phyloP scores from a whole-genome alignment of 2,329 filamentous ascomycete species.

The Paecilomyces dactylethromorphus region DNA sequence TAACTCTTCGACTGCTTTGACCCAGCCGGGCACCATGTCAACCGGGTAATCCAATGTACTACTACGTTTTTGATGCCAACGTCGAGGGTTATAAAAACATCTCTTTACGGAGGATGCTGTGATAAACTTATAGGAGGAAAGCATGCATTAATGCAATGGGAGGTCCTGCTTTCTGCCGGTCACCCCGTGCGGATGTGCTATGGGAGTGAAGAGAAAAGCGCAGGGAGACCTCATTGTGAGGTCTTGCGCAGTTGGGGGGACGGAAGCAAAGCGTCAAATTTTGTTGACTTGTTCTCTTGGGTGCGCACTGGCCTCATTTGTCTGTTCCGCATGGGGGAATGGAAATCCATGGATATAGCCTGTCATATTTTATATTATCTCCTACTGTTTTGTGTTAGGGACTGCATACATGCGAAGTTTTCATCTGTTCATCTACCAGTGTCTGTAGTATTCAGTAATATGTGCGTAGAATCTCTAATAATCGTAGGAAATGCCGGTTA shows the following conservation, averaged over 20 bases:
- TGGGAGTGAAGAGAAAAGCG: not conserved
- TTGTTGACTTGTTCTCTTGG: slow-evolving; percentile 11
- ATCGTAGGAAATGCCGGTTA: not conserved
- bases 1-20: not conserved
- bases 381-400: slow-evolving; percentile 29
- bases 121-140: not conserved
- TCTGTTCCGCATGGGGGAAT: slow-evolving; percentile 21
- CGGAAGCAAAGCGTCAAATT: slow-evolving; percentile 1
- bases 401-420: slow-evolving; percentile 31
- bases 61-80: slow-evolving; percentile 1
- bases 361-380: slow-evolving; percentile 24
- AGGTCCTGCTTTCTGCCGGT: not conserved
- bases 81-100: not conserved
- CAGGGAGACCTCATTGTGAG: not conserved
- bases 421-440: slow-evolving; percentile 13
- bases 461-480: not conserved
- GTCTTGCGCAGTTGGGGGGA: not conserved
- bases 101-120: not conserved
- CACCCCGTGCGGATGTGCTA: not conserved
- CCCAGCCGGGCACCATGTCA: not conserved
- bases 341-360: slow-evolving; percentile 36
- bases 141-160: not conserved
- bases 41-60: not conserved
- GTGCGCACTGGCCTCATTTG: slow-evolving; percentile 17
- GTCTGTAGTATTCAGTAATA: not conserved